Evolutionary conservation across 2,329 filamentous ascomycete species (phyloP).

Genomic region (Calonectria pteridis): DNA sequence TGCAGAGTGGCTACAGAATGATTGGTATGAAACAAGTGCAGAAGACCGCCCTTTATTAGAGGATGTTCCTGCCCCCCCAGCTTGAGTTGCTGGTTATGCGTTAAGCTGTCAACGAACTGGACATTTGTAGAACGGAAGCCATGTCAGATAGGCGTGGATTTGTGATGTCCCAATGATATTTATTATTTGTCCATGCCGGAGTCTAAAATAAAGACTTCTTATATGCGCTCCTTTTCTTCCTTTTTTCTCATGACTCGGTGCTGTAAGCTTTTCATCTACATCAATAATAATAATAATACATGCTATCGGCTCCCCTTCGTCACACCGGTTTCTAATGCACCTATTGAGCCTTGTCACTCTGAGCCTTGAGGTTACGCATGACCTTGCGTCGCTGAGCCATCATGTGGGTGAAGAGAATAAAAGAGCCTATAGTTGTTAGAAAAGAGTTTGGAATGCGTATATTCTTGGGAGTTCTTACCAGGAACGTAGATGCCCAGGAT

Average conservation of each 20-base stretch:
- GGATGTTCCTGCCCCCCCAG: constrained; percentile 20
- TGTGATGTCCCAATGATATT: constrained; percentile 9
- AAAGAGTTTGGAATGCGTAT: neutral
- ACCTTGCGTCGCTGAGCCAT: constrained; percentile 89
- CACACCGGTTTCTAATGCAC: neutral
- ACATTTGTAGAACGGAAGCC: neutral
- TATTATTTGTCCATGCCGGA: constrained; percentile 3
- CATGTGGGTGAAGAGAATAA: constrained; percentile 94
- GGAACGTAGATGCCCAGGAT: constrained; percentile 84
- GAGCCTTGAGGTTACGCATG: constrained; percentile 70
- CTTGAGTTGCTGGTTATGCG: neutral
- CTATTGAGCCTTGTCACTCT: constrained; percentile 56
- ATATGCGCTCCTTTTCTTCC: neutral
- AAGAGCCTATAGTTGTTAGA: constrained; percentile 65
- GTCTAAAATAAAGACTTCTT: neutral
- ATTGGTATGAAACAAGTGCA: constrained; percentile 74
- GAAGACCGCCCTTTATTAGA: constrained; percentile 47
- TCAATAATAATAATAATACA: neutral
- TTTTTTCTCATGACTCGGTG: neutral
- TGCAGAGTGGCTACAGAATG: constrained; percentile 71
- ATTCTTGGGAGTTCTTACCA: constrained; percentile 65
- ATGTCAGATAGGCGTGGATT: neutral
- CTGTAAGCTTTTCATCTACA: neutral
- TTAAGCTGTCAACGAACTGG: neutral
- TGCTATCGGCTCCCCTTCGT: neutral